Evolutionary conservation across 768 basidiomycete species (phyloP).

Genomic region (Tricholomella constricta): DNA sequence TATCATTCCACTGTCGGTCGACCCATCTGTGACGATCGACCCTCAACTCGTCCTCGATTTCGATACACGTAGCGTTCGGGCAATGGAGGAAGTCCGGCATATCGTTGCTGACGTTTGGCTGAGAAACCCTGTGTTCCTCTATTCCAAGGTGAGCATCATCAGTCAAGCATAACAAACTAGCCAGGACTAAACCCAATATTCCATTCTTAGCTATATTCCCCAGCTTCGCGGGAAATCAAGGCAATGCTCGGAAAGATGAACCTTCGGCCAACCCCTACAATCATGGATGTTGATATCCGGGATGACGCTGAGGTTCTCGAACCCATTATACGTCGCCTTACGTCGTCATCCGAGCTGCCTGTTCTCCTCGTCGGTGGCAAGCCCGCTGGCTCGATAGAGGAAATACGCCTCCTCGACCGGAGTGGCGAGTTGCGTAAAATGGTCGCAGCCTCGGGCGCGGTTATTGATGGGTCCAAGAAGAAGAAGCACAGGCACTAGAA

Average conservation of each 20-base stretch:
- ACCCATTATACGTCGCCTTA: slow-evolving; percentile 65
- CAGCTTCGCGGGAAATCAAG: slow-evolving; percentile 68
- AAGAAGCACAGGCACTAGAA: slow-evolving; percentile 48
- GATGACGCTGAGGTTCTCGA: slow-evolving; percentile 66
- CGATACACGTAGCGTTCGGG: slow-evolving; percentile 67
- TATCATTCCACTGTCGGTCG: slow-evolving; percentile 64
- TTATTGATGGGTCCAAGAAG: slow-evolving; percentile 54
- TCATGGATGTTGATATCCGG: slow-evolving; percentile 74
- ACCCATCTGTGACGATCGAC: slow-evolving; percentile 68
- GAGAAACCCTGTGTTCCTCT: slow-evolving; percentile 73
- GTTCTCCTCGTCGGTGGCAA: slow-evolving; percentile 70
- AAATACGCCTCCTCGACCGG: slow-evolving; percentile 51
- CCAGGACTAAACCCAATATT: slow-evolving; percentile 5
- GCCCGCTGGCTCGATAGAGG: slow-evolving; percentile 50
- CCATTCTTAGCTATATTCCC: slow-evolving; percentile 55
- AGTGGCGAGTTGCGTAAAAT: slow-evolving; percentile 53
- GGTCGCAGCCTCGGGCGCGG: slow-evolving; percentile 58
- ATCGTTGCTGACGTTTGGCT: slow-evolving; percentile 71
- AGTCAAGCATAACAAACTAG: background rate
- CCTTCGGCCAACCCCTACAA: slow-evolving; percentile 61
- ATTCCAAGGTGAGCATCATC: slow-evolving; percentile 56
- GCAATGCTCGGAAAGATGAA: slow-evolving; percentile 53
- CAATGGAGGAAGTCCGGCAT: slow-evolving; percentile 57
- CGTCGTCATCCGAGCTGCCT: slow-evolving; percentile 55
- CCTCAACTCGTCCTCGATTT: slow-evolving; percentile 84